Evolutionary conservation across 2,329 filamentous ascomycete species (phyloP).

Genomic region (Sphaerulina musiva): DNA sequence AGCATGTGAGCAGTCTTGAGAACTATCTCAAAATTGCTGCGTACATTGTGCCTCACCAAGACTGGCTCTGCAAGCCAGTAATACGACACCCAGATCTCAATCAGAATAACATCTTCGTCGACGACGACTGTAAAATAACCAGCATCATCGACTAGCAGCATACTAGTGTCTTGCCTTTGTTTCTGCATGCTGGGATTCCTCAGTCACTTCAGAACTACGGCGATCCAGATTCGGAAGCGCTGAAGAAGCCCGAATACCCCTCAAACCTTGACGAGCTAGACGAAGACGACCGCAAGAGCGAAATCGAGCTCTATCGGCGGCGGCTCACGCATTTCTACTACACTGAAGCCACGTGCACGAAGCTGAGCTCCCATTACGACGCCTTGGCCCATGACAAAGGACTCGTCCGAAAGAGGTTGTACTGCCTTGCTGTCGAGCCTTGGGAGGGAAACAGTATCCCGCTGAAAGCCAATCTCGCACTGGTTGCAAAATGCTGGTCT

Average conservation of each 20-base stretch:
- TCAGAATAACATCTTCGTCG: conserved; percentile 34
- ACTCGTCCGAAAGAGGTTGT: conserved; percentile 18
- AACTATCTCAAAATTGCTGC: conserved; percentile 29
- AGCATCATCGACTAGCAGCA: conserved; percentile 23
- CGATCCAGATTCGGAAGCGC: conserved; percentile 24
- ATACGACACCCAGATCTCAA: conserved; percentile 35
- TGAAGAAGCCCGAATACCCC: conserved; percentile 16
- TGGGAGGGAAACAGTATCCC: conserved; percentile 29
- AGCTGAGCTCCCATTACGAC: conserved; percentile 18
- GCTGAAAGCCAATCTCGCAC: conserved; percentile 22
- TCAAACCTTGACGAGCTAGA: conserved; percentile 17
- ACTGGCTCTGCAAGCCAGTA: conserved; percentile 19
- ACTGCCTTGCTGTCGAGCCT: conserved; percentile 17
- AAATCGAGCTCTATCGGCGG: conserved; percentile 20
- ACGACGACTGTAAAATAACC: conserved; percentile 31
- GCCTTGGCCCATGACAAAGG: conserved; percentile 18
- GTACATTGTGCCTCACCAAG: conserved; percentile 13
- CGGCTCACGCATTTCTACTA: conserved; percentile 27
- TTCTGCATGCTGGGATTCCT: conserved; percentile 25
- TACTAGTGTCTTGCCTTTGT: conserved; percentile 9
- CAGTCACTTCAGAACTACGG: conserved; percentile 38
- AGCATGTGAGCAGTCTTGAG: conserved; percentile 27
- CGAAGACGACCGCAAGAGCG: conserved; percentile 13
- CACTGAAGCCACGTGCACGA: conserved; percentile 16
- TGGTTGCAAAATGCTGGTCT: conserved; percentile 11